Evolutionary conservation across 2,329 filamentous ascomycete genomes (phyloP).

Genomic region (Ceratocystis ficicola): DNA sequence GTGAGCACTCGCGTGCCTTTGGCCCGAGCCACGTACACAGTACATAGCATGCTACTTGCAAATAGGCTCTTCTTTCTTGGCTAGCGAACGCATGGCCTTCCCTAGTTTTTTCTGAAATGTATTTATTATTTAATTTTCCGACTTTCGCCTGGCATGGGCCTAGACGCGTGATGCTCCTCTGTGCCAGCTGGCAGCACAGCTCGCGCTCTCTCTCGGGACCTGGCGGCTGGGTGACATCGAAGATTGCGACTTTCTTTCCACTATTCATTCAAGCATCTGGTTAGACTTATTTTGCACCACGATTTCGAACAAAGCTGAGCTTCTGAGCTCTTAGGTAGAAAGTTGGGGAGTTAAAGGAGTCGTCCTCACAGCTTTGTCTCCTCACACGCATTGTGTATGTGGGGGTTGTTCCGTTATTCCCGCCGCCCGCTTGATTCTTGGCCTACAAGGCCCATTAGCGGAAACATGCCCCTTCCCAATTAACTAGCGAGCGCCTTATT

Average conservation of each 20-base stretch:
- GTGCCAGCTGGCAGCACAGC: neutral
- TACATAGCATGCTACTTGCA: neutral
- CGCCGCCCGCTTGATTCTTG: neutral
- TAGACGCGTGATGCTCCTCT: neutral
- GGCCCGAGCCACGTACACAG: too few relatives aligned
- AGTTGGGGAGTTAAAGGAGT: neutral
- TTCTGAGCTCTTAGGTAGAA: neutral
- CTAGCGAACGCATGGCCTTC: neutral
- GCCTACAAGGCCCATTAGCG: neutral
- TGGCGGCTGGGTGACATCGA: slow-evolving; percentile 3
- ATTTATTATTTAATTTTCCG: neutral
- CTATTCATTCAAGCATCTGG: neutral
- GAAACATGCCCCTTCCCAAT: neutral
- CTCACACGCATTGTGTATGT: too few relatives aligned
- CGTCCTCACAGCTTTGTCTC: neutral
- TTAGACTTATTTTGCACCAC: neutral
- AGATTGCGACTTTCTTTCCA: neutral
- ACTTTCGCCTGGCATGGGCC: neutral
- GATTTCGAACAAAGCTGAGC: neutral
- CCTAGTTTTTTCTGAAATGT: slow-evolving; percentile 2
- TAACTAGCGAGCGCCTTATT: neutral
- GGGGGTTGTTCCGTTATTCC: neutral
- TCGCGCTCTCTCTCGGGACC: neutral
- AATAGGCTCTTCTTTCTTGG: neutral
- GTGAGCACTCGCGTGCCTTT: neutral